Base-by-base conservation (phyloP, 352 stramenopile species). In the Phytophthora idaei region DNA sequence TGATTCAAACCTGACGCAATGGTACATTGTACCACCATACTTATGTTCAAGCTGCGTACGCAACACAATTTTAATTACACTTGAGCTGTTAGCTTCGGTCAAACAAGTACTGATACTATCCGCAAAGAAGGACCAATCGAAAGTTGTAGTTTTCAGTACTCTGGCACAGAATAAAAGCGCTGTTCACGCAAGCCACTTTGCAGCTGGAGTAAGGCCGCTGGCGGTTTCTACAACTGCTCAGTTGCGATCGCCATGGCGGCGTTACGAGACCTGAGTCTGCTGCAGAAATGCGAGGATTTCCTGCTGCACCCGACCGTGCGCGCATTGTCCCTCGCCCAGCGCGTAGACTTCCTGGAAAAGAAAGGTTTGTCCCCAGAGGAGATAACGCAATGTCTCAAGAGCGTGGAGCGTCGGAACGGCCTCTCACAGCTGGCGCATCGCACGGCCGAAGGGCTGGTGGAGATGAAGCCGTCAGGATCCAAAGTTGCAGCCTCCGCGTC, bases 331-430 rank as follows among this genome's bases (percentile, higher is more conserved):
- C 76, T 92, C 6, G 82, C 84, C 21, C 77, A 92, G 61, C 81
- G 82, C 42, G 84, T 92, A 14, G 84, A 90, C 45, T 92, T 92
- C 45, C 61, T 92, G 9, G 84, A 92, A 74, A 76, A 84, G 45
- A 92, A 92, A 72, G 84, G 84, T 0, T 60, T 92, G n/a, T 81
- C 81, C 2, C 77, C 84, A 2, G 79, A 85, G 44, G 68, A 92
- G 56, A 90, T 92, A 51, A 90, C 80, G 5, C 59, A 75, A 36
- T 89, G 78, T 54, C 65, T 92, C 14, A 85, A 81, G 62, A 80
- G 64, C 42, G 60, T 90, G 34, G 69, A 90, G 69, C 71, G 58
- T 8, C 78, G 77, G 44, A 85, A 92, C 57, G 81, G 83, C 0
- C 81, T 90, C 15, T 74, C 80, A 12, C 70, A 78, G 39, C 57